These are phyloP conservation scores for Chaetoceros tenuissimus DNA, from an alignment of 108 stramenopile genomes.

Conservation along the genomic window DNA sequence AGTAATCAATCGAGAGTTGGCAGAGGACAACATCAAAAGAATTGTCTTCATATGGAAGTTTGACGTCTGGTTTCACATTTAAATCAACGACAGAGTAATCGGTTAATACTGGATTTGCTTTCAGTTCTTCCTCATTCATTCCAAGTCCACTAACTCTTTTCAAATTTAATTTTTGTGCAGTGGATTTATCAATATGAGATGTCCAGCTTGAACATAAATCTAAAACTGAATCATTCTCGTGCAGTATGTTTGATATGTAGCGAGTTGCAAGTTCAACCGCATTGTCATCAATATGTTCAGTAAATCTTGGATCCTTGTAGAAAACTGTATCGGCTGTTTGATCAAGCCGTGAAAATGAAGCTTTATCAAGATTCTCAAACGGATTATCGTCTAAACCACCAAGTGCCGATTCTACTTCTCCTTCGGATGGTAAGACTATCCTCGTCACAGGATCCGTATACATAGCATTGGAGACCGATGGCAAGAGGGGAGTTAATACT, in stretches of 20 bases:
- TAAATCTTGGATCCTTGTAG: conserved; percentile 70
- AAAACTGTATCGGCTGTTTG: conserved; percentile 53
- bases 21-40: conserved; percentile 83
- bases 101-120: conserved; percentile 50
- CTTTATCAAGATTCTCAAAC: conserved; percentile 12
- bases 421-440: conserved; percentile 54
- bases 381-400: conserved; percentile 64
- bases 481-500: too few relatives aligned
- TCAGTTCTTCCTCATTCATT: conserved; percentile 75
- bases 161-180: conserved; percentile 11
- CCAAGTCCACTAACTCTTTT: conserved; percentile 61
- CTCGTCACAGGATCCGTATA: conserved; percentile 58
- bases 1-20: conserved; percentile 90
- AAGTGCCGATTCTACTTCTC: conserved; percentile 68
- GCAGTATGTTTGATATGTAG: conserved; percentile 49
- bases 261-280: conserved; percentile 62
- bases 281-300: conserved; percentile 75
- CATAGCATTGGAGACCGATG: conserved; percentile 25
- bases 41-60: conserved; percentile 67
- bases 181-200: conserved; percentile 38
- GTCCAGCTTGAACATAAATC: conserved; percentile 86
- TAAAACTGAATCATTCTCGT: conserved; percentile 42
- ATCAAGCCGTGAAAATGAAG: conserved; percentile 55
- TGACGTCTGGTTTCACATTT: conserved; percentile 50
- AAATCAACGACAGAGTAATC: conserved; percentile 72